Percentiles rank a stretch among this genome's conserved stretches.
phyloP scores from a whole-genome alignment of 2,329 filamentous ascomycete genomes.

The Tolypocladium nubicola region DNA sequence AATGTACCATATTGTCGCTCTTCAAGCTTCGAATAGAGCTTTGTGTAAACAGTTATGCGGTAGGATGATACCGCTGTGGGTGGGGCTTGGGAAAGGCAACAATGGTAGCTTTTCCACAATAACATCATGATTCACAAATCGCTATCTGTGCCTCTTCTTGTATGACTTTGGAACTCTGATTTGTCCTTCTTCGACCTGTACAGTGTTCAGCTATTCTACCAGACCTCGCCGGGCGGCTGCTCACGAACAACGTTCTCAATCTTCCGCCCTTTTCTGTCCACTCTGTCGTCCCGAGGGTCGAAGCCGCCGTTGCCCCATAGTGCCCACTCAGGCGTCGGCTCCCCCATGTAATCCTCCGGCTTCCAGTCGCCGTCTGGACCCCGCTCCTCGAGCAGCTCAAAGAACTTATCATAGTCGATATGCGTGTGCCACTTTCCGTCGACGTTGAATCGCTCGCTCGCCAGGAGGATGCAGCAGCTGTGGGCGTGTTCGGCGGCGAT shows the following conservation, averaged over 20 bases:
- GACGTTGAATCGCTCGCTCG: constrained; percentile 67
- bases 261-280: constrained; percentile 74
- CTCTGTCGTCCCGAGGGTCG: constrained; percentile 78
- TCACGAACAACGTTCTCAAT: constrained; percentile 31
- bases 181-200: background rate
- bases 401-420: constrained; percentile 87
- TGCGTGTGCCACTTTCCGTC: constrained; percentile 79
- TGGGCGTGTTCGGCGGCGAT: constrained; percentile 93
- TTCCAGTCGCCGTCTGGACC: constrained; percentile 57
- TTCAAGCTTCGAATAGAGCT: constrained; percentile 25
- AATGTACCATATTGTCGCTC: constrained; percentile 31
- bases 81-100: constrained; percentile 18
- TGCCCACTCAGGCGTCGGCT: constrained; percentile 84
- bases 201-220: background rate
- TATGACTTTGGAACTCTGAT: background rate
- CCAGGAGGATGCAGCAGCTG: constrained; percentile 84
- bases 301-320: constrained; percentile 92
- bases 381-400: constrained; percentile 65
- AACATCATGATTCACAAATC: constrained; percentile 13
- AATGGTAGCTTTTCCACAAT: constrained; percentile 18
- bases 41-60: constrained; percentile 31
- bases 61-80: constrained; percentile 18
- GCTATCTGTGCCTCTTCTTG: background rate
- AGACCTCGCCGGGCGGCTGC: constrained; percentile 11
- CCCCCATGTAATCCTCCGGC: constrained; percentile 85